These are phyloP conservation scores for Chlamydomonas reinhardtii DNA, from an alignment of 163 green algal genomes.

Conservation along the genomic window DNA sequence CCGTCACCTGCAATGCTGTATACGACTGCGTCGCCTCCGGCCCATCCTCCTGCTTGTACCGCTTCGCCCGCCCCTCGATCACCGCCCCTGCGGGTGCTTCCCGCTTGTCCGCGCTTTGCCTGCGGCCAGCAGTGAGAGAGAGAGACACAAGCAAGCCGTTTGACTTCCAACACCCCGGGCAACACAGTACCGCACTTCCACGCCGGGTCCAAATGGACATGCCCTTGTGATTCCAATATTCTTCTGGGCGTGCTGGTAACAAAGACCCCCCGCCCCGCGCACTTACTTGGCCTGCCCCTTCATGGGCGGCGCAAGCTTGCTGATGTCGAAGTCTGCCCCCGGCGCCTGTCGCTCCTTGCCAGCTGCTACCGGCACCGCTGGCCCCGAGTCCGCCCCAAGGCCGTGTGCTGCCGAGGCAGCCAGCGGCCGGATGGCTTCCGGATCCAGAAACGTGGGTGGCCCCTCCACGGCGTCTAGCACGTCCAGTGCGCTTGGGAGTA, in stretches of 20 bases:
- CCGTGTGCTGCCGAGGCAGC: conserved; percentile 50
- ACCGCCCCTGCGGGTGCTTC: conserved; percentile 62
- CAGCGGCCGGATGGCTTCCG: conserved; percentile 69
- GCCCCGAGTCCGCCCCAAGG: conserved; percentile 6
- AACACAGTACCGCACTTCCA: too few relatives aligned
- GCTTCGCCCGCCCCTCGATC: conserved; percentile 74
- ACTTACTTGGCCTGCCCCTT: conserved; percentile 64
- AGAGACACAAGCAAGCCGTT: too few relatives aligned
- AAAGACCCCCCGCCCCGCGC: too few relatives aligned
- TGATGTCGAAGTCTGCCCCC: conserved; percentile 64
- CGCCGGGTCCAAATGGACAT: too few relatives aligned
- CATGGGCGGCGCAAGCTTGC: conserved; percentile 61
- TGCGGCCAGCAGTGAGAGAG: not conserved
- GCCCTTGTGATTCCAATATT: too few relatives aligned
- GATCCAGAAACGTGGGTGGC: conserved; percentile 70
- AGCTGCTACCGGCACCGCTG: not conserved
- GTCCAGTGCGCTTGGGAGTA: conserved; percentile 54
- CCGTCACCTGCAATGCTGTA: conserved; percentile 58
- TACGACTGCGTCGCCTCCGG: conserved; percentile 62
- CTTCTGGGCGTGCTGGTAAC: too few relatives aligned
- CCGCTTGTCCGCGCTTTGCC: conserved; percentile 36
- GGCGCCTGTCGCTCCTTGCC: conserved; percentile 26
- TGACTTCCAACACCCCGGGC: too few relatives aligned
- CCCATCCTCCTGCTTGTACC: conserved; percentile 72
- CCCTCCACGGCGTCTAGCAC: conserved; percentile 58